Conservation (phyloP, 257 asterid species). For the Salvia splendens region DNA sequence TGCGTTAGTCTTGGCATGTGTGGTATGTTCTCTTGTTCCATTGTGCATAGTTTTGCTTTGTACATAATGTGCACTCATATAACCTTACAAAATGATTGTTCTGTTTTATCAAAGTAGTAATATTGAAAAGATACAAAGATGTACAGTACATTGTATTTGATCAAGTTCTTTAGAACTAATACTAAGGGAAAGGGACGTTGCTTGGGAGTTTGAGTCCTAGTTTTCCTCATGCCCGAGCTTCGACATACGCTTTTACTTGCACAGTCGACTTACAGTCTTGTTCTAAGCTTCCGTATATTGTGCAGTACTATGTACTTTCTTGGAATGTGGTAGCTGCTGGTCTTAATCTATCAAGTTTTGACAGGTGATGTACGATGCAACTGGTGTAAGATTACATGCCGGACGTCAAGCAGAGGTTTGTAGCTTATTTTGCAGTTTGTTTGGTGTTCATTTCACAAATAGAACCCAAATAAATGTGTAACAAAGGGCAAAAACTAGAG, state of each 20-base stretch:
- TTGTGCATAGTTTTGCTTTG: background rate
- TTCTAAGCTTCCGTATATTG: no score
- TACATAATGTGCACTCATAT: background rate
- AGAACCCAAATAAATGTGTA: no score
- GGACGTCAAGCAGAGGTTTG: slow-evolving; percentile 97
- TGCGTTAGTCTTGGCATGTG: slow-evolving; percentile 72
- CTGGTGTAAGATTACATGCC: slow-evolving; percentile 90
- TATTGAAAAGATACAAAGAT: background rate
- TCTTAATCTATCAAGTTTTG: slow-evolving; percentile 23
- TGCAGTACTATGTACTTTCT: no score
- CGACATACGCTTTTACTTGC: background rate
- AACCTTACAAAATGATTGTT: background rate
- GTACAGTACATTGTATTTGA: background rate
- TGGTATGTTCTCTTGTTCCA: slow-evolving; percentile 51
- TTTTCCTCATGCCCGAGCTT: background rate
- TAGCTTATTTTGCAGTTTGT: slow-evolving; percentile 13
- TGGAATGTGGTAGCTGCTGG: background rate
- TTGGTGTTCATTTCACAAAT: slow-evolving; percentile 9
- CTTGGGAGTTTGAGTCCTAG: background rate
- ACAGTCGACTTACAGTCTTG: background rate
- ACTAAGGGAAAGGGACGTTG: no score
- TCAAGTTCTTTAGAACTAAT: background rate
- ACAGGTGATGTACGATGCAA: slow-evolving; percentile 95
- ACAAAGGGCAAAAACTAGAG: background rate
- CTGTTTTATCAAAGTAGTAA: background rate